Conservation (phyloP, 805 yeast species). For the Starmera amethionina region DNA sequence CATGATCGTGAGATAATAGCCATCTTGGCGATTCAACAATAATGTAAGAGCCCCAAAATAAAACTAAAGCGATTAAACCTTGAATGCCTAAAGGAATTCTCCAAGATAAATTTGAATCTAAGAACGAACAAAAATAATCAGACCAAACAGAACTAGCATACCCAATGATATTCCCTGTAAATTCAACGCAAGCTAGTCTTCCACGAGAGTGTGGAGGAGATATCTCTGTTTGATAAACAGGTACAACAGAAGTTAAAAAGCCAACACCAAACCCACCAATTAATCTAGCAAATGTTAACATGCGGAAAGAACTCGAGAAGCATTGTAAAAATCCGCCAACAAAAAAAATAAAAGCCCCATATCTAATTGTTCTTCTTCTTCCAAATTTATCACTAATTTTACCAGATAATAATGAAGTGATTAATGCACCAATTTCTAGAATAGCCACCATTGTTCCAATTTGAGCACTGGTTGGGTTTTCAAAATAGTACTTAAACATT, state of each 20-base stretch:
- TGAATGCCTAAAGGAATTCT: slow-evolving; percentile 71
- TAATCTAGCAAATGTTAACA: slow-evolving; percentile 66
- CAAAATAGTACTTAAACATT: slow-evolving; percentile 59
- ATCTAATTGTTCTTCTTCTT: slow-evolving; percentile 65
- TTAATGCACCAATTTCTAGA: slow-evolving; percentile 78
- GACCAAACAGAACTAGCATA: slow-evolving; percentile 82
- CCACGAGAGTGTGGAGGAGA: slow-evolving; percentile 85
- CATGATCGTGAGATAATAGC: slow-evolving; percentile 74
- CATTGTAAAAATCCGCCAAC: slow-evolving; percentile 74
- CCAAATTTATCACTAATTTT: slow-evolving; percentile 71
- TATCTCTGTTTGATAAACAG: slow-evolving; percentile 82
- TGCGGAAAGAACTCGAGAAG: slow-evolving; percentile 38
- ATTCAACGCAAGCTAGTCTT: slow-evolving; percentile 75
- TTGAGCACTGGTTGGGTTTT: slow-evolving; percentile 61
- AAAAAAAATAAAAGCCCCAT: slow-evolving; percentile 71
- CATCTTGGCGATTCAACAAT: slow-evolving; percentile 88
- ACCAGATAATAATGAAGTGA: slow-evolving; percentile 73
- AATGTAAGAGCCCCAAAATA: slow-evolving; percentile 65
- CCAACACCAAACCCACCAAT: slow-evolving; percentile 87
- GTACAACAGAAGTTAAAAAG: slow-evolving; percentile 71
- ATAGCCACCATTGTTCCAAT: slow-evolving; percentile 86
- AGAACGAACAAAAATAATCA: slow-evolving; percentile 64
- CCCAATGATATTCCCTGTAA: slow-evolving; percentile 78
- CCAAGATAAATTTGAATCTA: slow-evolving; percentile 60
- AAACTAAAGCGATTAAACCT: slow-evolving; percentile 57